Evolutionary conservation across 2,329 filamentous ascomycete species (phyloP).

Genomic region (Epichloe scottii): DNA sequence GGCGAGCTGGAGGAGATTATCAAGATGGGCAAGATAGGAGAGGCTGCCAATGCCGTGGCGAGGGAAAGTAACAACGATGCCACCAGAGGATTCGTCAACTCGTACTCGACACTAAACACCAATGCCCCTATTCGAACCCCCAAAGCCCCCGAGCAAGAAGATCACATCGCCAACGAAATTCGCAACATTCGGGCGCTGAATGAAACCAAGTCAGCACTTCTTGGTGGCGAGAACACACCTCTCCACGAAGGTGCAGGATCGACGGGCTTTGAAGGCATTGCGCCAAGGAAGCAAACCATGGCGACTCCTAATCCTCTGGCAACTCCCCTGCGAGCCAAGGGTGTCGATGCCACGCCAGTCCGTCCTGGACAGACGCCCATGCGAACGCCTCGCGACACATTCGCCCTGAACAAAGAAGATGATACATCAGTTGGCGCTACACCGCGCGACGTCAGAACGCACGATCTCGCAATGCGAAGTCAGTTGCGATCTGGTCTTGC

Average conservation of each 20-base stretch:
- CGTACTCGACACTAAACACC: conserved; percentile 71
- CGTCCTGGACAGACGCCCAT: conserved; percentile 70
- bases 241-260: conserved; percentile 70
- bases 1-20: conserved; percentile 92
- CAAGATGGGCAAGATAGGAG: conserved; percentile 93
- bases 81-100: conserved; percentile 74
- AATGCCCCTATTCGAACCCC: conserved; percentile 86
- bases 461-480: conserved; percentile 55
- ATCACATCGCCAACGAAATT: conserved; percentile 93
- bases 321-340: conserved; percentile 63
- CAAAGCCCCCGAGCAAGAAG: conserved; percentile 80
- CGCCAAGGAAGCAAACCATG: conserved; percentile 66
- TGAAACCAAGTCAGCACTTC: conserved; percentile 81
- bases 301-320: conserved; percentile 94
- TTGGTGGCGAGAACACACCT: conserved; percentile 89
- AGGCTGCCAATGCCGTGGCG: conserved; percentile 66
- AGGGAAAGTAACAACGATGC: conserved; percentile 71
- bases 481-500: conserved; percentile 63
- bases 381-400: conserved; percentile 77
- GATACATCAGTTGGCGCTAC: conserved; percentile 60
- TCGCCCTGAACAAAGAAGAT: conserved; percentile 66
- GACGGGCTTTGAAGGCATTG: conserved; percentile 77
- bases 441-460: conserved; percentile 60
- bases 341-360: conserved; percentile 54
- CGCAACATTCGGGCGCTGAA: conserved; percentile 85